phyloP scores from a whole-genome alignment of 2,329 filamentous ascomycete genomes.

The Graphilbum ipis-grandicollis region DNA sequence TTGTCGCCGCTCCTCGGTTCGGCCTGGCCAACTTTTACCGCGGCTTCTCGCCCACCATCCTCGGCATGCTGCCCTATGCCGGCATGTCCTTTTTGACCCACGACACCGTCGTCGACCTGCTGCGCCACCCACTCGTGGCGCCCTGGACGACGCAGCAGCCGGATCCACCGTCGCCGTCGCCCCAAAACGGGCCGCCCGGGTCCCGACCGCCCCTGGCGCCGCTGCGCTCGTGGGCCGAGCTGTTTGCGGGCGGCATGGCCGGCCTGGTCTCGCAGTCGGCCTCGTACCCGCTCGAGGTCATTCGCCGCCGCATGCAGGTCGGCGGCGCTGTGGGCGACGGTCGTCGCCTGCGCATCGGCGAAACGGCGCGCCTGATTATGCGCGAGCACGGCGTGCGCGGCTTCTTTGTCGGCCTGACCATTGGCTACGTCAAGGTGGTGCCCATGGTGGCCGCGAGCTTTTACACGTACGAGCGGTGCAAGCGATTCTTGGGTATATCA shows the following conservation, averaged over 20 bases:
- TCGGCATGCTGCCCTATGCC: slow-evolving; percentile 94
- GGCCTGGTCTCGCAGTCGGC: slow-evolving; percentile 81
- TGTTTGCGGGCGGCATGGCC: slow-evolving; percentile 68
- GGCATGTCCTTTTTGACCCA: slow-evolving; percentile 92
- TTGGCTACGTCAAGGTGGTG: slow-evolving; percentile 88
- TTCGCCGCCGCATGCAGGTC: slow-evolving; percentile 88
- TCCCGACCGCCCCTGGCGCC: slow-evolving; percentile 40
- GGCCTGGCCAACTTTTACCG: slow-evolving; percentile 88
- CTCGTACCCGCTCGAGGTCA: slow-evolving; percentile 87
- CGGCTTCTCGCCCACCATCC: slow-evolving; percentile 74
- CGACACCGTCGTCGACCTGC: slow-evolving; percentile 71
- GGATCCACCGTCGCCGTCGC: slow-evolving; percentile 20
- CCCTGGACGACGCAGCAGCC: slow-evolving; percentile 58
- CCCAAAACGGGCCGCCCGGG: slow-evolving; percentile 14
- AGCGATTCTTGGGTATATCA: slow-evolving; percentile 49
- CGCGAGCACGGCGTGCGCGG: slow-evolving; percentile 60
- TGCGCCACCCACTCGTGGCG: slow-evolving; percentile 52
- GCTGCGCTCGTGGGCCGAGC: slow-evolving; percentile 71
- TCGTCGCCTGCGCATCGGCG: slow-evolving; percentile 55
- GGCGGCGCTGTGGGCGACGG: slow-evolving; percentile 88
- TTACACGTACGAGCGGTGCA: slow-evolving; percentile 48
- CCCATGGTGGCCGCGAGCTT: slow-evolving; percentile 66
- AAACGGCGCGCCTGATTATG: slow-evolving; percentile 62
- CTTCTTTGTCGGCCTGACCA: slow-evolving; percentile 84
- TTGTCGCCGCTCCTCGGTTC: slow-evolving; percentile 24